Percentiles rank a stretch among this genome's conserved stretches.
These are phyloP conservation scores for Neonectria coccinea DNA, from an alignment of 2,329 filamentous ascomycete species.

Conservation along the genomic window DNA sequence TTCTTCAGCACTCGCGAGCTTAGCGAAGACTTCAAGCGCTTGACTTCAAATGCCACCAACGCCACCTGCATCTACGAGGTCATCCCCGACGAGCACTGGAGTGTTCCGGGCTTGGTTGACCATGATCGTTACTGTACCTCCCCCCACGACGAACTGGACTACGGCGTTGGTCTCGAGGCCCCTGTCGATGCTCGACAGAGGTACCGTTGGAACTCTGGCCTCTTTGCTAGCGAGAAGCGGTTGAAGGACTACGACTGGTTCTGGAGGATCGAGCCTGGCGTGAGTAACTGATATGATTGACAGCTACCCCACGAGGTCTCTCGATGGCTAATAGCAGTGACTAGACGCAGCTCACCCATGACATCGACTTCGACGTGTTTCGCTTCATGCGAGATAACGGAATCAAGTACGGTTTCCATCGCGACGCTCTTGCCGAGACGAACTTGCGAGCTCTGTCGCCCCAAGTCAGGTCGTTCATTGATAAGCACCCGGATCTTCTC, in stretches of 20 bases:
- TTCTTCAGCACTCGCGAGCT: conserved; percentile 89
- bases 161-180: conserved; percentile 11
- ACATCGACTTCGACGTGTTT: conserved; percentile 87
- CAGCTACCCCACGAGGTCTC: conserved; percentile 3
- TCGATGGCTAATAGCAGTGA: conserved; percentile 25
- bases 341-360: conserved; percentile 65
- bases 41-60: conserved; percentile 75
- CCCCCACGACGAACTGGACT: conserved; percentile 2
- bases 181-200: conserved; percentile 70
- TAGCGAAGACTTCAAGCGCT: conserved; percentile 78
- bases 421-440: conserved; percentile 60
- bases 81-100: conserved; percentile 83
- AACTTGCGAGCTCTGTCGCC: conserved; percentile 59
- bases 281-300: conserved; percentile 51
- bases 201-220: conserved; percentile 85
- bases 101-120: conserved; percentile 61
- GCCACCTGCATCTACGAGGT: conserved; percentile 78
- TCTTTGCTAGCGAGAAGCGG: conserved; percentile 83
- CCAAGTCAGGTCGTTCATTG: conserved; percentile 59
- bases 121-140: conserved; percentile 11
- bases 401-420: conserved; percentile 79
- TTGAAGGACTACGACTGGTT: conserved; percentile 71
- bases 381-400: conserved; percentile 86
- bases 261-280: conserved; percentile 71
- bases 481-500: conserved; percentile 56